Percentiles rank a stretch among this genome's conserved stretches.
Conservation (phyloP, 305 asterid genomes). For the Ajuga reptans region DNA sequence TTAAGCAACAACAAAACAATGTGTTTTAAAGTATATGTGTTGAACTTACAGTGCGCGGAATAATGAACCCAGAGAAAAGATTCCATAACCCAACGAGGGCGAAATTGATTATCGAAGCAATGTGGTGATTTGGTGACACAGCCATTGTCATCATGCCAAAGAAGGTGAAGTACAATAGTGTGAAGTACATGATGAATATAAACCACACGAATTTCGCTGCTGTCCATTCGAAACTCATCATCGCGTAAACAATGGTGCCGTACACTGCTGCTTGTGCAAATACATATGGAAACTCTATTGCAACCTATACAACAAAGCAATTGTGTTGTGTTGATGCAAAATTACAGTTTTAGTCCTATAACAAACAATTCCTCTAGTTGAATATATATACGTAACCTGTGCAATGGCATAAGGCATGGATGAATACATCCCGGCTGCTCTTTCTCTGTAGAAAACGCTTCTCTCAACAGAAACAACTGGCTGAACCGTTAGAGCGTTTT, state of each 20-base stretch:
- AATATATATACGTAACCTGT: conserved; percentile 33
- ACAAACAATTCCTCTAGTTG: no score
- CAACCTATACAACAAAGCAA: conserved; percentile 31
- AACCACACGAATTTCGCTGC: conserved; percentile 44
- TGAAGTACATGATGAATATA: conserved; percentile 38
- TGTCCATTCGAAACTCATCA: conserved; percentile 46
- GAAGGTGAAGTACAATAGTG: conserved; percentile 41
- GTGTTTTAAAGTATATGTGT: not conserved
- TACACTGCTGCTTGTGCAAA: conserved; percentile 33
- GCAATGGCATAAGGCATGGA: conserved; percentile 40
- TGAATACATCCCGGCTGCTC: conserved; percentile 47
- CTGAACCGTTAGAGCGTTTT: conserved; percentile 29
- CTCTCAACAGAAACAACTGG: conserved; percentile 34
- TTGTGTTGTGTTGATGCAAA: no score
- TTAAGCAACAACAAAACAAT: not conserved
- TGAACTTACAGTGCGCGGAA: conserved; percentile 43
- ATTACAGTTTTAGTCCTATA: no score
- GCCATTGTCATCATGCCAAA: conserved; percentile 53
- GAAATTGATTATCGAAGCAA: conserved; percentile 30
- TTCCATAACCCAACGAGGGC: conserved; percentile 33
- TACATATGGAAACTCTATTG: conserved; percentile 44
- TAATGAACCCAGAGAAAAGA: conserved; percentile 42
- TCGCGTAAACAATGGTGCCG: conserved; percentile 31
- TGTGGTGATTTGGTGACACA: conserved; percentile 42
- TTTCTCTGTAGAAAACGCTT: conserved; percentile 39